Percentiles rank a stretch among this genome's conserved stretches.
phyloP scores from a whole-genome alignment of 129 eudicot species.

The Daucus carota region DNA sequence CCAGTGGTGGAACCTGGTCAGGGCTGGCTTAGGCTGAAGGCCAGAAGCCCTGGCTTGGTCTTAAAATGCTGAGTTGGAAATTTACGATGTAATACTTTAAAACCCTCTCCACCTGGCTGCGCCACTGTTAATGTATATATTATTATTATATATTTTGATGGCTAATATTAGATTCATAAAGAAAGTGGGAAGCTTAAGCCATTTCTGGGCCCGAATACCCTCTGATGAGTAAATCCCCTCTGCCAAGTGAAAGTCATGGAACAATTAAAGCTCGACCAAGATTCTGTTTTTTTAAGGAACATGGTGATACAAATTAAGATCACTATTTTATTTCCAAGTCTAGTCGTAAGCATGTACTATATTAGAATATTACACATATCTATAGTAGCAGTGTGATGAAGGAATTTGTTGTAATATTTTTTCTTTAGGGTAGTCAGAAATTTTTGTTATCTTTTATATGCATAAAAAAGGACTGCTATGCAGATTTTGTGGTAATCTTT shows the following conservation, averaged over 20 bases:
- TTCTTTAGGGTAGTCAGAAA: background rate
- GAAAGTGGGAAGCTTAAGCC: background rate
- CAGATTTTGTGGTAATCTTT: background rate
- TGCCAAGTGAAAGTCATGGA: background rate
- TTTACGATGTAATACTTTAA: background rate
- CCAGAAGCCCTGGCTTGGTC: background rate
- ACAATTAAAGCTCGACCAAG: background rate
- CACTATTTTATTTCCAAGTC: background rate
- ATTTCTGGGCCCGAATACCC: background rate
- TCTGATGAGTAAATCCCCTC: background rate
- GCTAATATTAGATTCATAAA: background rate
- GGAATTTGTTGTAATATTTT: background rate
- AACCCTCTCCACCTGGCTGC: background rate
- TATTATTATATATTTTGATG: background rate
- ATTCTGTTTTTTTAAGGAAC: background rate
- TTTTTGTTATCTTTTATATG: background rate
- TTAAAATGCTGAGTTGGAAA: background rate
- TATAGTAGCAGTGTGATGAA: background rate
- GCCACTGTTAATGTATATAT: background rate
- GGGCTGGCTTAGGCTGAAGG: background rate
- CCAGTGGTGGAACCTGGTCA: background rate
- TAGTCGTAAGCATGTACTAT: background rate
- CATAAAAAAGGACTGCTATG: background rate
- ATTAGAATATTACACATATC: background rate
- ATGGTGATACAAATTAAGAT: background rate